phyloP scores from a whole-genome alignment of 192 early-diverging fungal species.

The Coemansia sp. region DNA sequence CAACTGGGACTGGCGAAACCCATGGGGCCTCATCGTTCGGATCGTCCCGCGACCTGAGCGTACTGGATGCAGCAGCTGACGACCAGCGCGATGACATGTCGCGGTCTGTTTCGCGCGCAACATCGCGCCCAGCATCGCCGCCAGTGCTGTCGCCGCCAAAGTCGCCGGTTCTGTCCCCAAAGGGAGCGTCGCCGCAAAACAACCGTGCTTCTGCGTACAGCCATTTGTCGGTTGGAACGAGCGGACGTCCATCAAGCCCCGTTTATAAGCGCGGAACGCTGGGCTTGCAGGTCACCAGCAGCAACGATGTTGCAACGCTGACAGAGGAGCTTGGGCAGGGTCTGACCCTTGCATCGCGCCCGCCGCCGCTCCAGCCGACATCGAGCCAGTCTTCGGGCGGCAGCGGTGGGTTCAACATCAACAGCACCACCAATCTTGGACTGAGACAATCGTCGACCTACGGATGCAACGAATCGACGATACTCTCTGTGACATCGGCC shows the following conservation, averaged over 20 bases:
- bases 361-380: conserved; percentile 26
- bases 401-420: conserved; percentile 43
- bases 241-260: conserved; percentile 29
- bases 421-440: conserved; percentile 26
- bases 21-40: conserved; percentile 20
- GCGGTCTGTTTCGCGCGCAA: conserved; percentile 12
- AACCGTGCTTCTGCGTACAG: conserved; percentile 37
- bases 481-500: conserved; percentile 9
- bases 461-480: not conserved
- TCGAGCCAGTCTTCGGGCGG: conserved; percentile 51
- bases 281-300: conserved; percentile 27
- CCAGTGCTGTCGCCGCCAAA: conserved; percentile 18
- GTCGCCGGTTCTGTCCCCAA: conserved; percentile 27
- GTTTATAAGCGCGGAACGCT: conserved; percentile 48
- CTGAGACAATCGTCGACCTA: conserved; percentile 21
- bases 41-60: conserved; percentile 44
- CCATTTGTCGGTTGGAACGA: conserved; percentile 21
- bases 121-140: conserved; percentile 33
- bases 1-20: conserved; percentile 9
- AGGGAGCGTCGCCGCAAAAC: conserved; percentile 19
- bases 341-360: conserved; percentile 22
- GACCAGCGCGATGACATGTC: conserved; percentile 1
- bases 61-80: conserved; percentile 16
- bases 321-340: conserved; percentile 48
- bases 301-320: conserved; percentile 29